phyloP scores from a whole-genome alignment of 1,284 basidiomycete species.

The Trichosporon faecale region DNA sequence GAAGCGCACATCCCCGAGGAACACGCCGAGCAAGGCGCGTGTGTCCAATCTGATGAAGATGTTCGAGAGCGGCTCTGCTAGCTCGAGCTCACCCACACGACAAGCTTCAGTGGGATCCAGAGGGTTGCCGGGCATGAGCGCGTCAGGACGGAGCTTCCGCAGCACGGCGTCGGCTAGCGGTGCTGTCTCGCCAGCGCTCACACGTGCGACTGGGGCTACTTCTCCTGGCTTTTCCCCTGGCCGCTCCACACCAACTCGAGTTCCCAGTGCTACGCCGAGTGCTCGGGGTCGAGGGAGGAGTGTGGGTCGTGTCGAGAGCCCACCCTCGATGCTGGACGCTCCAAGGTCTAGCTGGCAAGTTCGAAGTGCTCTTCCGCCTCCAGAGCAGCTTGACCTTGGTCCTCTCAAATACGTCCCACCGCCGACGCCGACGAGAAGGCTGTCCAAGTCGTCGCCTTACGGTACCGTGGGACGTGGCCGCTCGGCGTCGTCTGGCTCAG shows the following conservation, averaged over 20 bases:
- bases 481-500: background rate
- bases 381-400: background rate
- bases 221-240: background rate
- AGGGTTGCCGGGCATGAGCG: background rate
- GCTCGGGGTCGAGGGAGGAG: background rate
- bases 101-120: background rate
- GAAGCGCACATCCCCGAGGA: background rate
- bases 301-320: background rate
- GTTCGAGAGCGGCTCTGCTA: slow-evolving; percentile 30
- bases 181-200: background rate
- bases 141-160: background rate
- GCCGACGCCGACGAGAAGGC: background rate
- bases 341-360: background rate
- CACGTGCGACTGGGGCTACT: background rate
- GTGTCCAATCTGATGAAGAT: slow-evolving; percentile 38
- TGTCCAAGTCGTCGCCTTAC: background rate
- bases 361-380: background rate
- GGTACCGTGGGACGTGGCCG: background rate
- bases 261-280: background rate
- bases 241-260: background rate
- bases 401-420: background rate
- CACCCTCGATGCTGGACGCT: background rate
- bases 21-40: background rate
- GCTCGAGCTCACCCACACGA: background rate
- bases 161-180: background rate